Evolutionary conservation across 2,329 filamentous ascomycete genomes (phyloP).

Genomic region (Ceratocystiopsis sp.): DNA sequence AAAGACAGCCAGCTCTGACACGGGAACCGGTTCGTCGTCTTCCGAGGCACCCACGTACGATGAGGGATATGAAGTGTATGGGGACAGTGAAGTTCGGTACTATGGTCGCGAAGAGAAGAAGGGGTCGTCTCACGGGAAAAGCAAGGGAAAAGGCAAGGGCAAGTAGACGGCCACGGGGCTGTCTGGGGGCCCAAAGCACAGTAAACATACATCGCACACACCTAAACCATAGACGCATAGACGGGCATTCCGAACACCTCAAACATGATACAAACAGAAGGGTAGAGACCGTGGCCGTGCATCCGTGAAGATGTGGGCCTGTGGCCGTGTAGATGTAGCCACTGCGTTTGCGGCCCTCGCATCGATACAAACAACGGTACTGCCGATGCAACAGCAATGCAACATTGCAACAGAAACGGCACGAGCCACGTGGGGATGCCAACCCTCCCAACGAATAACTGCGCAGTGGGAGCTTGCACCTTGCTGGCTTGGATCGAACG

Average conservation of each 20-base stretch:
- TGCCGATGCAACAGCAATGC: too few species aligned
- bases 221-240: too few species aligned
- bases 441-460: too few species aligned
- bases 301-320: too few species aligned
- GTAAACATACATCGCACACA: background rate
- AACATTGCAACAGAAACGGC: too few species aligned
- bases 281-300: background rate
- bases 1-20: background rate
- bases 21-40: background rate
- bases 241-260: too few species aligned
- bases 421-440: too few species aligned
- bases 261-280: background rate
- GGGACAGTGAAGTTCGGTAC: too few species aligned
- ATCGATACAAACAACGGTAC: too few species aligned
- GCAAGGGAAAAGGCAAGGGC: background rate
- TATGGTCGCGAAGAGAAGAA: background rate
- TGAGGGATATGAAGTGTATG: background rate
- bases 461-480: too few species aligned
- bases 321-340: background rate
- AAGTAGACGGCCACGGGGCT: background rate
- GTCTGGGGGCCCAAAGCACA: background rate
- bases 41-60: background rate
- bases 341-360: too few species aligned
- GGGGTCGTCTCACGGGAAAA: constrained; percentile 1
- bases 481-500: too few species aligned